Evolutionary conservation across 306 rosid species (phyloP).

Genomic region (Datisca glomerata): DNA sequence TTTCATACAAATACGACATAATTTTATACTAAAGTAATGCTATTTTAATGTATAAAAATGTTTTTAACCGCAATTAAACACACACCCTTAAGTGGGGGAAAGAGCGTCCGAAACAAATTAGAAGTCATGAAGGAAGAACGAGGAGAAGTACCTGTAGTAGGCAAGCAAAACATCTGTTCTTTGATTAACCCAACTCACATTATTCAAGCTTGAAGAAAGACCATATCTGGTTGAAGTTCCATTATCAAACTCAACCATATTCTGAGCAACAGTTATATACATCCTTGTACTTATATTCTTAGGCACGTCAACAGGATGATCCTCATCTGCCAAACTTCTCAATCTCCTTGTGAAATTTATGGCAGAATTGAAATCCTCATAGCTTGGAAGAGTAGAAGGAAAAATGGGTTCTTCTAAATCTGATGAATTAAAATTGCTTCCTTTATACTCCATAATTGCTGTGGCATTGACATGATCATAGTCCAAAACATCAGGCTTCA

Average conservation of each 20-base stretch:
- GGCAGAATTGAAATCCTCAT: not conserved
- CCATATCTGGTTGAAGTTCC: conserved; percentile 11
- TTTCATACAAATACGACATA: no score
- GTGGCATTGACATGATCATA: conserved; percentile 1
- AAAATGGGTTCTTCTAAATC: no score
- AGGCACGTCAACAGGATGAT: conserved; percentile 21
- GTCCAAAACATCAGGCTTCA: no score
- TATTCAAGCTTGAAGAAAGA: conserved; percentile 21
- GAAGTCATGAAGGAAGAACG: no score
- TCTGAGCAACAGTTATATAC: conserved; percentile 16
- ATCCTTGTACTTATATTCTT: conserved; percentile 7
- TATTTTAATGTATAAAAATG: no score
- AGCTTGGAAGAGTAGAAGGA: not conserved
- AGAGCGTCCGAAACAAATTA: no score
- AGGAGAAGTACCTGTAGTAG: conserved; percentile 27
- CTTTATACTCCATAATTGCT: no score
- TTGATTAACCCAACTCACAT: conserved; percentile 20
- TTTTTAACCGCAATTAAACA: no score
- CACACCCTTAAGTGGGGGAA: no score
- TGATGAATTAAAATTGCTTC: no score
- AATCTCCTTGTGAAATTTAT: conserved; percentile 5
- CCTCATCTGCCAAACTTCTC: conserved; percentile 19
- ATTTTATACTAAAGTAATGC: no score
- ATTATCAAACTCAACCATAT: no score
- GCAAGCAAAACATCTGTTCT: conserved; percentile 16